Conservation (phyloP, 2,329 filamentous ascomycete species). For the Penicillium crustosum region DNA sequence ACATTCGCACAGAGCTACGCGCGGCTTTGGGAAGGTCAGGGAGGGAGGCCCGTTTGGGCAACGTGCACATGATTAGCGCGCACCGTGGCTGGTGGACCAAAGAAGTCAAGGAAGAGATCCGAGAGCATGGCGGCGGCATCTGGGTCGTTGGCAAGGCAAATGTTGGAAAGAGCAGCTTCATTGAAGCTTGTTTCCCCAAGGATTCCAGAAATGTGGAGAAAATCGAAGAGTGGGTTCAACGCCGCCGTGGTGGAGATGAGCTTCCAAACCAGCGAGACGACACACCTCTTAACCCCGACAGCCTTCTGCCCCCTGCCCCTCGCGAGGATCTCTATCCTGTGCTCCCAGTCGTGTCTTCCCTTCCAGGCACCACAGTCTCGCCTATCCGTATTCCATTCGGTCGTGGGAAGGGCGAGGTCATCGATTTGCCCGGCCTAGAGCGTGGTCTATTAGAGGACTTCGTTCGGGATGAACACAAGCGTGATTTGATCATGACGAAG, state of each 20-base stretch:
- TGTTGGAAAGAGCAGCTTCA: conserved; percentile 92
- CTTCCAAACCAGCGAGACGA: conserved; percentile 15
- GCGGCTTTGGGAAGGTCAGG: conserved; percentile 69
- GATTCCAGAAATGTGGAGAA: conserved; percentile 53
- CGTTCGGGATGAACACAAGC: conserved; percentile 65
- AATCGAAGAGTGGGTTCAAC: conserved; percentile 37
- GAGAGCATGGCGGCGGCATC: conserved; percentile 75
- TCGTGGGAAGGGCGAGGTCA: conserved; percentile 79
- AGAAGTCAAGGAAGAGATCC: conserved; percentile 81
- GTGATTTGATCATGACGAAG: conserved; percentile 73
- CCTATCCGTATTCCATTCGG: conserved; percentile 93
- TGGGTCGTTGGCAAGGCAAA: conserved; percentile 99
- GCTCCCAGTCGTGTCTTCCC: conserved; percentile 81
- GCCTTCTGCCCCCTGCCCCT: conserved; percentile 74
- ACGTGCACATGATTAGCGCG: conserved; percentile 81
- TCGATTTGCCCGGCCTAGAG: conserved; percentile 84
- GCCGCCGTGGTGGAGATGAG: conserved; percentile 25
- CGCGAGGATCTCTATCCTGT: conserved; percentile 72
- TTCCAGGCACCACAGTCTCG: conserved; percentile 91
- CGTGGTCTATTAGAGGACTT: conserved; percentile 71
- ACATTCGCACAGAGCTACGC: conserved; percentile 73
- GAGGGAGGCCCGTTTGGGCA: conserved; percentile 76
- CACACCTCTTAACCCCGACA: conserved; percentile 31
- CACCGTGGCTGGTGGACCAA: conserved; percentile 89
- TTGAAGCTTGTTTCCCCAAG: conserved; percentile 82